phyloP scores from a whole-genome alignment of 208 protist genomes.

The Acanthamoeba sp. region DNA sequence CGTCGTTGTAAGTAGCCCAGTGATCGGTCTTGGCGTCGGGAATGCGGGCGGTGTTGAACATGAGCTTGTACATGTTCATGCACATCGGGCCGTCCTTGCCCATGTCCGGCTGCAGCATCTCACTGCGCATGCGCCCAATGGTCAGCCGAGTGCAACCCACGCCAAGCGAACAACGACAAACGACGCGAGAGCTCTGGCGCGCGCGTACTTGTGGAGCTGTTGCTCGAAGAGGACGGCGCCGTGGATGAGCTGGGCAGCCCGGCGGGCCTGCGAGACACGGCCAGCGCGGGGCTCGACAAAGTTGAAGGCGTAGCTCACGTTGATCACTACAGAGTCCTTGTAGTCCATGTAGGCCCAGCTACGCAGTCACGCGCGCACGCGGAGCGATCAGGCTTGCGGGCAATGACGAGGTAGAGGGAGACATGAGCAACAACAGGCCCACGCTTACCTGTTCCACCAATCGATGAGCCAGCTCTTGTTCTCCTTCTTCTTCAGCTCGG shows the following conservation, averaged over 20 bases:
- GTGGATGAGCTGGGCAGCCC: slow-evolving; percentile 25
- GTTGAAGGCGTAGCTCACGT: slow-evolving; percentile 62
- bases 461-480: slow-evolving; percentile 63
- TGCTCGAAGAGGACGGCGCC: slow-evolving; percentile 58
- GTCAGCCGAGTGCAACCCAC: neutral
- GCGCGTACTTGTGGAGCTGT: slow-evolving; percentile 22
- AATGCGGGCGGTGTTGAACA: slow-evolving; percentile 62
- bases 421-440: neutral
- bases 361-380: neutral
- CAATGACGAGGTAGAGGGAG: neutral
- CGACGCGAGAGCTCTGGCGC: neutral
- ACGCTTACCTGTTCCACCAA: slow-evolving; percentile 12
- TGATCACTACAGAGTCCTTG: slow-evolving; percentile 55
- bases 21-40: slow-evolving; percentile 6
- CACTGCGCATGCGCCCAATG: neutral
- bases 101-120: slow-evolving; percentile 56
- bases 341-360: slow-evolving; percentile 68
- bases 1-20: slow-evolving; percentile 27
- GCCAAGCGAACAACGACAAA: neutral
- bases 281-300: slow-evolving; percentile 13
- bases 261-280: neutral
- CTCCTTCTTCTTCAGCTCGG: slow-evolving; percentile 11
- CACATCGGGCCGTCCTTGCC: slow-evolving; percentile 30
- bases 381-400: neutral
- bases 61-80: slow-evolving; percentile 69